A percentile compares a stretch with the other conserved stretches of the same genome.
Conservation (phyloP, 2,329 filamentous ascomycete species). For the Ceratocystiopsis sp. region DNA sequence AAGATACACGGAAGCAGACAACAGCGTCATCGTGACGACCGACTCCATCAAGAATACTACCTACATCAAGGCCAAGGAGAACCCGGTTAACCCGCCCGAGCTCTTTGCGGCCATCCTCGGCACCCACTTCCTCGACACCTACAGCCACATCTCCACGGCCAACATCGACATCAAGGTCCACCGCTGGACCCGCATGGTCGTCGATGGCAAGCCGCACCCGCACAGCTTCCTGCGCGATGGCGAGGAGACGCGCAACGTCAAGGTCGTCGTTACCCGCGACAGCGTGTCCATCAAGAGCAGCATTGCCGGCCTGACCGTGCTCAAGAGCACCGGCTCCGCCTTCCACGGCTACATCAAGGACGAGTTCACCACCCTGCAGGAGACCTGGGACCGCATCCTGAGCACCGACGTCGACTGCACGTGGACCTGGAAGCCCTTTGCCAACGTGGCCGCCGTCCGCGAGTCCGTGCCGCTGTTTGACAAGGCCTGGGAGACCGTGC, state of each 20-base stretch:
- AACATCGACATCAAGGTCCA: conserved; percentile 71
- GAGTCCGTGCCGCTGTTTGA: conserved; percentile 53
- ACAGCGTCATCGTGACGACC: conserved; percentile 86
- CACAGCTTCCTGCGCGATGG: conserved; percentile 90
- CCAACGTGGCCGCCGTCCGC: conserved; percentile 48
- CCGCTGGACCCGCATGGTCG: conserved; percentile 75
- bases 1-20: conserved; percentile 86
- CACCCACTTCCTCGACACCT: conserved; percentile 74
- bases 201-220: conserved; percentile 81
- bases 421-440: conserved; percentile 72
- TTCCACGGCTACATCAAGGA: conserved; percentile 92
- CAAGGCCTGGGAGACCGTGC: conserved; percentile 58
- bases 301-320: conserved; percentile 67
- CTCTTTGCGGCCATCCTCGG: conserved; percentile 75
- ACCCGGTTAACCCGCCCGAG: conserved; percentile 84
- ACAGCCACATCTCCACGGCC: conserved; percentile 72
- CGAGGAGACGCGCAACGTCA: conserved; percentile 69
- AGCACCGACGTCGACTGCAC: conserved; percentile 79
- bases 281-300: conserved; percentile 63
- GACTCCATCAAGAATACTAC: conserved; percentile 97
- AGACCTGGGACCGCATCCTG: conserved; percentile 89
- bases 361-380: conserved; percentile 78
- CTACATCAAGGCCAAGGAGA: conserved; percentile 87
- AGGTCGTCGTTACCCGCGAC: conserved; percentile 50
- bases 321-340: conserved; percentile 91